These are phyloP conservation scores for Vigna reflexopilosa DNA, from an alignment of 306 rosid species.

Conservation along the genomic window DNA sequence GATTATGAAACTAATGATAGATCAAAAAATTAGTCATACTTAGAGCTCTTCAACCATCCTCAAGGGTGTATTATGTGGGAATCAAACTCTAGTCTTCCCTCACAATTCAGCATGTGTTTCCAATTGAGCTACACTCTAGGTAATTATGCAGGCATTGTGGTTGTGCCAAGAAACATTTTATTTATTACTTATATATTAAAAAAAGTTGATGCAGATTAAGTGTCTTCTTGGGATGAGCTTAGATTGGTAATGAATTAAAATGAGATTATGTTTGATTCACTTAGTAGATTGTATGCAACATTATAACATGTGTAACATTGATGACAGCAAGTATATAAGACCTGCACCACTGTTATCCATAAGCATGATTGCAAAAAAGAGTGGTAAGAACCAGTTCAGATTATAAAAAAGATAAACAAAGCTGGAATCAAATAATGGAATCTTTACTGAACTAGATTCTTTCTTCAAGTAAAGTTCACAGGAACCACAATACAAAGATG, in stretches of 20 bases:
- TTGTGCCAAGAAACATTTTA: no score
- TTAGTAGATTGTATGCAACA: neutral
- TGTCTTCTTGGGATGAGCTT: no score
- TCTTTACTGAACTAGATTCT: neutral
- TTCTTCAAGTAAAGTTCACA: neutral
- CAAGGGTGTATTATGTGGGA: no score
- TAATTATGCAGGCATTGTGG: no score
- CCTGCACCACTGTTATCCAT: neutral
- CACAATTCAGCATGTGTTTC: no score
- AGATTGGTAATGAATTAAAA: no score
- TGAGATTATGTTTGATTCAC: neutral
- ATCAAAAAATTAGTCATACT: neutral
- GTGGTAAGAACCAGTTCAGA: neutral
- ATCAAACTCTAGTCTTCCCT: no score
- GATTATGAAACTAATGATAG: neutral
- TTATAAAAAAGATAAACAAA: neutral
- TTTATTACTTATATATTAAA: no score
- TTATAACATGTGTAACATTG: neutral
- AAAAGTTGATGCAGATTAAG: no score
- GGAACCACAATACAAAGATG: neutral
- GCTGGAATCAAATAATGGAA: neutral
- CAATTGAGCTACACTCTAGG: no score
- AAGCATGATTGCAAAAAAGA: neutral
- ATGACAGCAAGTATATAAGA: neutral
- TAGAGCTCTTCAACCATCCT: neutral